Base-by-base conservation (phyloP, 768 basidiomycete species). In the Sarcodon sp. region DNA sequence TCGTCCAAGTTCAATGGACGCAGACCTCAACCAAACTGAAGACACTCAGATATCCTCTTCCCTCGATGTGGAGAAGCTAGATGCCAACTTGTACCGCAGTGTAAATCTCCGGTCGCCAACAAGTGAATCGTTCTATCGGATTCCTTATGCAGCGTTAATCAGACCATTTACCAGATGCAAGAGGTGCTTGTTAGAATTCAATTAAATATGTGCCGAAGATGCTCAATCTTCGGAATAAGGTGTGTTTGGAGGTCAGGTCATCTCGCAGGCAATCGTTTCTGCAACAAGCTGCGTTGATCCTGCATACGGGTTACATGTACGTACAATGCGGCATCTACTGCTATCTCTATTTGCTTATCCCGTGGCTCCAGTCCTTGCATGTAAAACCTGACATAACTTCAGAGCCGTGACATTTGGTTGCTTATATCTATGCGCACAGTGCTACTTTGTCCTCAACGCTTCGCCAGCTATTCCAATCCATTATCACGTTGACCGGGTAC, bases 181-280 rank as follows among this genome's bases (percentile, higher is more conserved):
- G 21, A 27, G 21, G 21, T 27, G 4, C 21, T 27, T 4, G 21
- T 27, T 38, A 38, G 10, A 37, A 13, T 18, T 18, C 18, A 13
- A 13, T 38, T 18, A 38, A 38, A 13, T 13, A 18, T 18, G 37
- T 18, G 13, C 37, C 5, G 12, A 13, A 38, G 37, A 4, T 38
- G 13, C 12, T 18, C 37, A 13, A 18, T 13, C 13, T 2, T 38
- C 37, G 37, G 37, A 13, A 13, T 13, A 16, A 41, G 39, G 87
- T 12, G 87, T 87, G 11, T 91, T 87, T 56, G 88, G 89, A 51
- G 88, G 88, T 3, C 87, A 90, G 63, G 88, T 91, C 49, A 88
- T 92, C 54, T 87, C 84, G 35, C 88, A 91, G 58, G 89, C 87
- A 4, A 66, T 91, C 31, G 82, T 87, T 10, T 75, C 85, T 2